Evolutionary conservation across 495 filamentous ascomycete species (phyloP).

Genomic region (Melanomma pulvis-pyrius): DNA sequence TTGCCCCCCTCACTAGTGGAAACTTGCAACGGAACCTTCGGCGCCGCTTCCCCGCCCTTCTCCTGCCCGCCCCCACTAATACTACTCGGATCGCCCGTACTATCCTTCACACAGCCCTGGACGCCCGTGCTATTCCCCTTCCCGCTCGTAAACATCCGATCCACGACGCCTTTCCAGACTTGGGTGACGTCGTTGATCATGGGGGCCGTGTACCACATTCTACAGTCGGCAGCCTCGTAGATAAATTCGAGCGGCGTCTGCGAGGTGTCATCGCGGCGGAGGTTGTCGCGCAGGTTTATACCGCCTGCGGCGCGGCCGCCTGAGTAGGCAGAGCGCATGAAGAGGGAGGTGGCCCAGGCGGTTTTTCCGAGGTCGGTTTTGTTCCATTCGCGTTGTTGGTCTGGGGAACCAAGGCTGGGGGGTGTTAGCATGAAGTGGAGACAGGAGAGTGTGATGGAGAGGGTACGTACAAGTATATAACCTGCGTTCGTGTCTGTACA

Average conservation of each 20-base stretch:
- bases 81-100: slow-evolving; percentile 21
- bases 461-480: slow-evolving; percentile 24
- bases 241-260: slow-evolving; percentile 36
- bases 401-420: slow-evolving; percentile 10
- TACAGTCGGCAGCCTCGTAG: slow-evolving; percentile 38
- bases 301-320: slow-evolving; percentile 12
- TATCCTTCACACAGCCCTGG: slow-evolving; percentile 24
- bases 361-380: slow-evolving; percentile 27
- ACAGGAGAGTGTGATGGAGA: background rate
- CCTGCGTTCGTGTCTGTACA: slow-evolving; percentile 15
- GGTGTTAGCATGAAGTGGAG: background rate
- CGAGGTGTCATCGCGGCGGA: slow-evolving; percentile 23
- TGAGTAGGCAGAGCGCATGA: slow-evolving; percentile 21
- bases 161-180: slow-evolving; percentile 33
- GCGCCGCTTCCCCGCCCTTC: slow-evolving; percentile 14
- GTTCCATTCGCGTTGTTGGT: slow-evolving; percentile 28
- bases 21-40: slow-evolving; percentile 1
- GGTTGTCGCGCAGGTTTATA: slow-evolving; percentile 31
- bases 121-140: background rate
- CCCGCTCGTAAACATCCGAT: slow-evolving; percentile 25
- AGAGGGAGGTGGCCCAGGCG: slow-evolving; percentile 28
- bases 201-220: slow-evolving; percentile 31
- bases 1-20: background rate
- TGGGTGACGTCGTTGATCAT: slow-evolving; percentile 27
- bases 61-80: slow-evolving; percentile 20